These are phyloP conservation scores for Paecilomyces sp. DNA, from an alignment of 2,329 filamentous ascomycete genomes.

Conservation along the genomic window DNA sequence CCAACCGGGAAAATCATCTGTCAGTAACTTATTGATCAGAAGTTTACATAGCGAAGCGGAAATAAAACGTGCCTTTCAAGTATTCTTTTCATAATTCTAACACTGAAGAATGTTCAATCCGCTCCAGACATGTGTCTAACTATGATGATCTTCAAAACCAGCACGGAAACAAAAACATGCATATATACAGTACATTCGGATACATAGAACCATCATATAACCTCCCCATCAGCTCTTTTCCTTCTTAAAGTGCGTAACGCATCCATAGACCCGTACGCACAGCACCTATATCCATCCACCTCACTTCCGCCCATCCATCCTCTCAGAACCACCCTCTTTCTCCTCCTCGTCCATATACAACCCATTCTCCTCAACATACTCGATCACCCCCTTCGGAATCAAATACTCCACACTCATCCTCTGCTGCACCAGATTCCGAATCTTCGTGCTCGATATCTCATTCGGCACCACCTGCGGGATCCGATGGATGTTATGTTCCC, in stretches of 20 bases:
- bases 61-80: no score
- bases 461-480: constrained; percentile 74
- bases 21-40: no score
- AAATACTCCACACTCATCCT: constrained; percentile 67
- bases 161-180: neutral
- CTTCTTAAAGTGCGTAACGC: no score
- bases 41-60: no score
- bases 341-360: constrained; percentile 46
- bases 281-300: neutral
- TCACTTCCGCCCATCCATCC: neutral
- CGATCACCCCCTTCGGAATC: constrained; percentile 60
- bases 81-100: no score
- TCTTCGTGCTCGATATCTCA: constrained; percentile 65
- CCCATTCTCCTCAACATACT: constrained; percentile 56
- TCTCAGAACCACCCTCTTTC: neutral
- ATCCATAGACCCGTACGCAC: neutral
- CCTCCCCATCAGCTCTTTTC: no score
- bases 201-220: no score
- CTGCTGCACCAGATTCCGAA: constrained; percentile 63
- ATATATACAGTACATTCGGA: neutral
- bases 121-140: no score
- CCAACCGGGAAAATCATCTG: no score
- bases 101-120: no score
- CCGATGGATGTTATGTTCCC: constrained; percentile 69
- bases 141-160: no score